A percentile compares a stretch with the other conserved stretches of the same genome.
Evolutionary conservation across 441 rosid species (phyloP).

Genomic region (Brassica hybrid): DNA sequence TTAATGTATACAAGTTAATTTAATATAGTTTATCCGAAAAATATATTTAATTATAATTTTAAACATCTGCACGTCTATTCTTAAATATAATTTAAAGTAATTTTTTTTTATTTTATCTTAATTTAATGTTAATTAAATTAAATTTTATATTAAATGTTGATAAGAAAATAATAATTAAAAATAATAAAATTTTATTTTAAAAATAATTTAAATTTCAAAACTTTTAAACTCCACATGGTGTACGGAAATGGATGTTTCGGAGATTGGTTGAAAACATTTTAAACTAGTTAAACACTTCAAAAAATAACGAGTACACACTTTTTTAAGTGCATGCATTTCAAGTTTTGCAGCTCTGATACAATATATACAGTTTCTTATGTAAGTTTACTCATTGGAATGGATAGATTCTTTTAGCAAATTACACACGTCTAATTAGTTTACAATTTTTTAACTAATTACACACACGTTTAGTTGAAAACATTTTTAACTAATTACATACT

Average conservation of each 20-base stretch:
- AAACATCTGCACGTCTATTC: no score
- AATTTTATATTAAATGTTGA: no score
- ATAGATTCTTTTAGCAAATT: neutral
- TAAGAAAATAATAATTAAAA: no score
- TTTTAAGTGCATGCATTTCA: neutral
- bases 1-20: no score
- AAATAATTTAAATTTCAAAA: no score
- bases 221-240: neutral
- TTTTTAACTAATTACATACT: neutral
- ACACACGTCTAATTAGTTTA: neutral
- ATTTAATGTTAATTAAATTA: no score
- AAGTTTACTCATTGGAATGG: neutral
- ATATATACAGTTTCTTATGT: neutral
- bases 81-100: no score
- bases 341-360: neutral
- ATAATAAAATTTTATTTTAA: no score
- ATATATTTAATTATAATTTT: no score
- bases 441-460: neutral
- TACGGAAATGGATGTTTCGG: conserved; percentile 29
- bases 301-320: neutral
- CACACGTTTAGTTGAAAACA: neutral
- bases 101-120: no score
- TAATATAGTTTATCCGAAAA: no score
- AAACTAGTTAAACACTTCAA: neutral
- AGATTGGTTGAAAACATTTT: neutral